Conservation (phyloP, 2,329 filamentous ascomycete species). For the Samsoniella hepiali region DNA sequence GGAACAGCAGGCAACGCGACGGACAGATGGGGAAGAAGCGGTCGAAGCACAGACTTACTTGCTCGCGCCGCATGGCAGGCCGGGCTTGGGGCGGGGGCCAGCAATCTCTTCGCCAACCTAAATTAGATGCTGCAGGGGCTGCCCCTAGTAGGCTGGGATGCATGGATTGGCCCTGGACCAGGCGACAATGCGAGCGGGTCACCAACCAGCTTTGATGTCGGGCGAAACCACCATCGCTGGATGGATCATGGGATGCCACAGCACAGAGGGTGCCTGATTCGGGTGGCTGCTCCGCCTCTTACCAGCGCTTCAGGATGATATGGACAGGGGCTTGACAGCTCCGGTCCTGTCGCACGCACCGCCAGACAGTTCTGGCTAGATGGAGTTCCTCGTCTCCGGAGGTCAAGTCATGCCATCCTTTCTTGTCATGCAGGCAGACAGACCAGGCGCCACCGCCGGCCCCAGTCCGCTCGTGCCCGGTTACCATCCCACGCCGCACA, state of each 20-base stretch:
- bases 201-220: constrained; percentile 4
- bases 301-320: constrained; percentile 17
- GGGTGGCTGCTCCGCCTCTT: constrained; percentile 14
- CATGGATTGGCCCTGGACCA: constrained; percentile 4
- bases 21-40: not conserved
- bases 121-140: constrained; percentile 15
- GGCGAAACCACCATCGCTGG: constrained; percentile 14
- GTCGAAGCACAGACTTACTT: constrained; percentile 9
- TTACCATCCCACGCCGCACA: not conserved
- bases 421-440: not conserved
- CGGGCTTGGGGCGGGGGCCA: constrained; percentile 5
- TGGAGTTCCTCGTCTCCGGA: constrained; percentile 1
- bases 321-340: constrained; percentile 6
- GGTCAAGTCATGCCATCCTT: not conserved
- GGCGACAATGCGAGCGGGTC: constrained; percentile 14
- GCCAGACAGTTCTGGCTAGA: not conserved
- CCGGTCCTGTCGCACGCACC: constrained; percentile 4
- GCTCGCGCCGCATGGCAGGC: not conserved
- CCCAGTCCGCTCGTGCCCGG: not conserved
- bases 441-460: not conserved
- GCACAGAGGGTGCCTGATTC: constrained; percentile 1
- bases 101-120: constrained; percentile 16
- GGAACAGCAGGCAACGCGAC: not conserved
- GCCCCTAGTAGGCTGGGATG: constrained; percentile 6
- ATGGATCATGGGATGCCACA: not conserved